Conservation (phyloP, 352 stramenopile species). For the Globisporangium cystogenes region DNA sequence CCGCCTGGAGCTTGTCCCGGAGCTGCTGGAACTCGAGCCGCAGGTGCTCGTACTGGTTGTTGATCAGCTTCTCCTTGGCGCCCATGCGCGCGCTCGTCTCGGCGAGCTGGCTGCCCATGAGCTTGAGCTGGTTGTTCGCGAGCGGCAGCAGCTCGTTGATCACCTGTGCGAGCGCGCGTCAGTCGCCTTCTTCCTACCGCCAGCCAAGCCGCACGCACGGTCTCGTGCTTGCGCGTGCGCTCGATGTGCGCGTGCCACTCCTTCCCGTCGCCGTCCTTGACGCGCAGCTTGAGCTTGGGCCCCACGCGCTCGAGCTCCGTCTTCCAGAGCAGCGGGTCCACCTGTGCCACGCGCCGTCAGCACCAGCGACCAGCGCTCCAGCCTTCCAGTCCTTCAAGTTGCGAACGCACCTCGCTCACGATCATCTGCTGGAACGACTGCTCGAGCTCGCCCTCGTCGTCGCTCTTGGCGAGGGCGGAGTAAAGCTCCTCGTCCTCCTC, state of each 20-base stretch:
- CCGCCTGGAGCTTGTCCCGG: constrained; percentile 52
- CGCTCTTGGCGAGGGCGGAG: constrained; percentile 42
- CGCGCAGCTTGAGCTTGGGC: constrained; percentile 57
- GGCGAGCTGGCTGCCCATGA: constrained; percentile 47
- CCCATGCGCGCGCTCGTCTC: constrained; percentile 60
- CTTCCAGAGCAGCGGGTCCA: constrained; percentile 79
- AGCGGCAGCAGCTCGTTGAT: constrained; percentile 52
- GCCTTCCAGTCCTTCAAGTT: too few species aligned
- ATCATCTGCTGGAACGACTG: constrained; percentile 85
- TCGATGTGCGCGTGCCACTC: constrained; percentile 83
- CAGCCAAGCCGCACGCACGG: constrained; percentile 17
- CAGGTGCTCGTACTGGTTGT: constrained; percentile 75
- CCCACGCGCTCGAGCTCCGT: constrained; percentile 81
- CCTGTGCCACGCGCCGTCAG: constrained; percentile 4
- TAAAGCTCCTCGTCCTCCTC: constrained; percentile 35
- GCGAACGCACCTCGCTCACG: constrained; percentile 45
- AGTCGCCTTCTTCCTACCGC: too few species aligned
- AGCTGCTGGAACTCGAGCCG: constrained; percentile 61
- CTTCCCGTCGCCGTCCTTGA: constrained; percentile 53
- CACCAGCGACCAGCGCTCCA: too few species aligned
- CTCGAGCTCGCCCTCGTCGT: constrained; percentile 50
- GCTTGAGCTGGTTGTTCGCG: constrained; percentile 52
- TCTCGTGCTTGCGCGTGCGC: constrained; percentile 68
- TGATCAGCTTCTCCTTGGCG: constrained; percentile 73
- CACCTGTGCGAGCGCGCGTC: constrained; percentile 17